Percentiles rank a stretch among this genome's conserved stretches.
Conservation (phyloP, 1,284 basidiomycete species). For the Tranzscheliella williamsii region DNA sequence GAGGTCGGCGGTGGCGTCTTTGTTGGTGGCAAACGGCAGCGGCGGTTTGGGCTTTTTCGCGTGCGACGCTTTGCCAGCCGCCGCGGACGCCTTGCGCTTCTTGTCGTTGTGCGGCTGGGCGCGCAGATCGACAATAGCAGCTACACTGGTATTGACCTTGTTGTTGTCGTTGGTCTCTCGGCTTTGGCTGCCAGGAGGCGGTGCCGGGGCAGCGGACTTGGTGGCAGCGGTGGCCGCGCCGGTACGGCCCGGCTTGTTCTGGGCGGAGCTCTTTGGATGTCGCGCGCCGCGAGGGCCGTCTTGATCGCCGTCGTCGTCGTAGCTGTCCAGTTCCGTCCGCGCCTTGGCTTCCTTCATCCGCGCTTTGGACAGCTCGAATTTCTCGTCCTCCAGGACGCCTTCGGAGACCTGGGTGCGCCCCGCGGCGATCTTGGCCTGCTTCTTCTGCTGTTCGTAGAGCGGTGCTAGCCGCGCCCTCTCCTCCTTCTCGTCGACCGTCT, state of each 20-base stretch:
- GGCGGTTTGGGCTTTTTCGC: slow-evolving; percentile 10
- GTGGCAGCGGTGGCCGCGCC: too few relatives aligned
- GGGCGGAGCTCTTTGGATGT: too few relatives aligned
- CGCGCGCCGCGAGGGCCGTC: too few relatives aligned
- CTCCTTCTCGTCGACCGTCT: slow-evolving; percentile 21
- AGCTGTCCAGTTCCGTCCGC: slow-evolving; percentile 11
- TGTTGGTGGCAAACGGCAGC: slow-evolving; percentile 7
- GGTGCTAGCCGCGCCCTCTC: slow-evolving; percentile 24
- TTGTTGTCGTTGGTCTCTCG: slow-evolving; percentile 1
- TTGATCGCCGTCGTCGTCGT: slow-evolving; percentile 7
- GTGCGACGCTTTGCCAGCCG: background rate
- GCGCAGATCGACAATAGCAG: slow-evolving; percentile 22
- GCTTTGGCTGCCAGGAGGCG: too few relatives aligned
- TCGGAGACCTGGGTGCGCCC: slow-evolving; percentile 27
- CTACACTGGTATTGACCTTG: slow-evolving; percentile 19
- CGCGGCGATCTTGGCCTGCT: slow-evolving; percentile 26
- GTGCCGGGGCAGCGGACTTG: background rate
- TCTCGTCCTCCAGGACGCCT: slow-evolving; percentile 28
- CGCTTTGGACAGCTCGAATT: slow-evolving; percentile 9
- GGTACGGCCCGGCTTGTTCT: too few relatives aligned
- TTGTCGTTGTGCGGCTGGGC: slow-evolving; percentile 6
- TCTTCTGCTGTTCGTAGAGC: slow-evolving; percentile 26
- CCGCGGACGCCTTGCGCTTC: slow-evolving; percentile 10
- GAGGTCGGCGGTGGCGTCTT: background rate
- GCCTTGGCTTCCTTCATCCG: slow-evolving; percentile 10